Evolutionary conservation across 768 basidiomycete genomes (phyloP).

Genomic region (Phlebiopsis flavidoalba): DNA sequence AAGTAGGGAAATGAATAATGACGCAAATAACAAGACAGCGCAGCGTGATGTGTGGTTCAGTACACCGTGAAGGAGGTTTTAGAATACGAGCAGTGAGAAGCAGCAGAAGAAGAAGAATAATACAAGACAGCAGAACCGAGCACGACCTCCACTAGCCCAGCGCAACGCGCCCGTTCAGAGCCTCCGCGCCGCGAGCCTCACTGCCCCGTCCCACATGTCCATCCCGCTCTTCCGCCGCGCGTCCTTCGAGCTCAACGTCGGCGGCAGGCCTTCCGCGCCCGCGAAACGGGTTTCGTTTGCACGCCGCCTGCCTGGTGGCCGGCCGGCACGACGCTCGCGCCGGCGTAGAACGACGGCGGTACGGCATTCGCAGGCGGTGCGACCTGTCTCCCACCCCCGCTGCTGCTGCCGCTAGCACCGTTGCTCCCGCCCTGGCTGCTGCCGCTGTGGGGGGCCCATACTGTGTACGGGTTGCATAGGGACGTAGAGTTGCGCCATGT

Average conservation of each 20-base stretch:
- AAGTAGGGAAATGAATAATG: background rate
- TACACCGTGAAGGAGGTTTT: background rate
- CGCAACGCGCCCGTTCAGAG: background rate
- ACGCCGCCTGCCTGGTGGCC: conserved; percentile 26
- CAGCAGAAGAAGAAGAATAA: background rate
- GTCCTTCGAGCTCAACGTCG: conserved; percentile 44
- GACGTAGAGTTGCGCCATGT: conserved; percentile 66
- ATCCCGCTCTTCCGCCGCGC: conserved; percentile 56
- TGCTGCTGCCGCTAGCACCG: conserved; percentile 20
- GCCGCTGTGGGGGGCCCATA: conserved; percentile 54
- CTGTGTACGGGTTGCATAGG: conserved; percentile 84
- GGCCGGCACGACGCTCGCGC: conserved; percentile 48
- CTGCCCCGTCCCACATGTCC: conserved; percentile 65
- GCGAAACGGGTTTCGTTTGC: conserved; percentile 31
- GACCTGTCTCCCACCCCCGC: conserved; percentile 37
- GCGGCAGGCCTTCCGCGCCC: conserved; percentile 13
- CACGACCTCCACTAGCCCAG: background rate
- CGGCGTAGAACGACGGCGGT: conserved; percentile 69
- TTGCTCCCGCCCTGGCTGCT: conserved; percentile 14
- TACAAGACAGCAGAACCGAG: too few relatives aligned
- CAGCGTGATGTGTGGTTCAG: background rate
- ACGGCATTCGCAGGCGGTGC: conserved; percentile 47
- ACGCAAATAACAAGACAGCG: conserved; percentile 2
- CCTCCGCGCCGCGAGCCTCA: conserved; percentile 28
- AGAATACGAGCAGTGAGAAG: conserved; percentile 4